A percentile compares a stretch with the other conserved stretches of the same genome.
These are phyloP conservation scores for Skeletonema tropicum DNA, from an alignment of 108 stramenopile species.

Conservation along the genomic window DNA sequence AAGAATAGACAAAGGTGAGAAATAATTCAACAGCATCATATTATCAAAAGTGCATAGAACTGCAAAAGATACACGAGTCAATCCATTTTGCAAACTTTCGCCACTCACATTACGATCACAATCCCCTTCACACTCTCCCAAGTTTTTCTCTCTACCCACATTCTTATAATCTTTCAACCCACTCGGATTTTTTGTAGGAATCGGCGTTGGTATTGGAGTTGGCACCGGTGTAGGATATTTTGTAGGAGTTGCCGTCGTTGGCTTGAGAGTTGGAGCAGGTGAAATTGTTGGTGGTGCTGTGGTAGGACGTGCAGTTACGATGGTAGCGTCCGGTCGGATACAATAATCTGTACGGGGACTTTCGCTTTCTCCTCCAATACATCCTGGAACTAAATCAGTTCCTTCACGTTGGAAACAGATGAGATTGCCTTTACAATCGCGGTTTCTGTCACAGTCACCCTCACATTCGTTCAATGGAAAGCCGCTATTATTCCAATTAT, in stretches of 20 bases:
- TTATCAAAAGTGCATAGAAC: neutral
- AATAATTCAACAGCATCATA: too few species aligned
- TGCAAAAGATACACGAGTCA: neutral
- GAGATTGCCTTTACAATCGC: constrained; percentile 11
- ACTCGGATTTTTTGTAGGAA: neutral
- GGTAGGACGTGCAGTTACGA: neutral
- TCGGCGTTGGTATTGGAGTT: neutral
- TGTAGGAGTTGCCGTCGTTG: neutral
- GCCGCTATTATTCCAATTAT: neutral
- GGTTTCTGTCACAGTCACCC: neutral
- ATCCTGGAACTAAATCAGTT: neutral
- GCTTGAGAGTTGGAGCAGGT: neutral
- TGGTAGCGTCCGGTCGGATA: neutral
- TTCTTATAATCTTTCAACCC: neutral
- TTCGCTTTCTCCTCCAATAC: neutral
- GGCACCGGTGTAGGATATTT: neutral
- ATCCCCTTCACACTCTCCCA: neutral
- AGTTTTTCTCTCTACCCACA: neutral
- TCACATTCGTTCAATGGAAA: neutral
- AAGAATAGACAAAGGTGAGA: neutral
- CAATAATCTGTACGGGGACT: neutral
- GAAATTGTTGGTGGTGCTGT: neutral
- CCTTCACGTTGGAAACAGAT: constrained; percentile 16
- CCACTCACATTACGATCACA: neutral
- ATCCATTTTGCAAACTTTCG: neutral